These are phyloP conservation scores for Pneumocystis murina DNA, from an alignment of 1,139 yeast species.

Conservation along the genomic window DNA sequence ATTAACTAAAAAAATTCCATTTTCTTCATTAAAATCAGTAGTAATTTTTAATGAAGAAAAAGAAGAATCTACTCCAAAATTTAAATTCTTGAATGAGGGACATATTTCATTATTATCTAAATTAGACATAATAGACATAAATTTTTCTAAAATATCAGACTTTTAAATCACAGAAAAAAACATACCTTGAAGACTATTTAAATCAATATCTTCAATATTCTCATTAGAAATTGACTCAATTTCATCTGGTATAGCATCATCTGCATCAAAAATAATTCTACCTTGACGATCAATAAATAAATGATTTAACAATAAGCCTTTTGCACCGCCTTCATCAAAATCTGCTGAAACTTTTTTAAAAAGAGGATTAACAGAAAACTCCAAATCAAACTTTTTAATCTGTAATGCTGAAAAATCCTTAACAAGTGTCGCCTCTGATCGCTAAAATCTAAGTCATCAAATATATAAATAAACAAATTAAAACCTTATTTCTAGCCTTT, in stretches of 20 bases:
- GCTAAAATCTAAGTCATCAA: not conserved
- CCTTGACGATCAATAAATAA: slow-evolving; percentile 44
- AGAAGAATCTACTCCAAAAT: slow-evolving; percentile 15
- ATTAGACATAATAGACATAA: slow-evolving; percentile 1
- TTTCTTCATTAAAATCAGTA: not conserved
- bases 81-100: slow-evolving; percentile 31
- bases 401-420: slow-evolving; percentile 43
- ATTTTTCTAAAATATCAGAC: slow-evolving; percentile 17
- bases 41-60: not conserved
- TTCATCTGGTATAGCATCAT: slow-evolving; percentile 18
- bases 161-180: slow-evolving; percentile 9
- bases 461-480: not conserved
- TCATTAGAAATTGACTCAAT: slow-evolving; percentile 6
- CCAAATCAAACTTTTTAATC: slow-evolving; percentile 60
- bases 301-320: slow-evolving; percentile 61
- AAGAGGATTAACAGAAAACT: slow-evolving; percentile 68
- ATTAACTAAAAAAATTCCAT: not conserved
- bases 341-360: slow-evolving; percentile 81
- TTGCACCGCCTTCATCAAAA: slow-evolving; percentile 92
- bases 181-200: slow-evolving; percentile 5
- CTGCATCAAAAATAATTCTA: slow-evolving; percentile 45
- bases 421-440: slow-evolving; percentile 35
- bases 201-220: not conserved
- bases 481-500: slow-evolving; percentile 20
- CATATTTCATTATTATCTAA: slow-evolving; percentile 16